These are phyloP conservation scores for Phytophthora lateralis DNA, from an alignment of 352 stramenopile species.

Conservation along the genomic window DNA sequence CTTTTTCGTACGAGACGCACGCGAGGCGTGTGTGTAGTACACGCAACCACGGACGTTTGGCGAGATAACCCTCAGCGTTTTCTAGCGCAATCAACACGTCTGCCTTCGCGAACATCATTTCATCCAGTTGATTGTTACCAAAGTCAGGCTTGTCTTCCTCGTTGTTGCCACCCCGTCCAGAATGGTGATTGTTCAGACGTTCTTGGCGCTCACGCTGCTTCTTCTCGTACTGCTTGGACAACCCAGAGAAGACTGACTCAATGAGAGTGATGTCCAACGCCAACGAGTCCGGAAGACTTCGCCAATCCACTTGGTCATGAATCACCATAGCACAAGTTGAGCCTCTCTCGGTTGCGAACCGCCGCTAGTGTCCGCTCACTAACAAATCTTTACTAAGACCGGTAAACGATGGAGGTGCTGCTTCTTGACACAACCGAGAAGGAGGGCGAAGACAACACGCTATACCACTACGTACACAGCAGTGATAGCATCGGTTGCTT, in stretches of 20 bases:
- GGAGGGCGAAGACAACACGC: constrained; percentile 68
- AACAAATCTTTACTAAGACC: background rate
- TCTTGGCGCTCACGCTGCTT: constrained; percentile 15
- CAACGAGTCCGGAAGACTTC: constrained; percentile 44
- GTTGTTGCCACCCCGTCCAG: background rate
- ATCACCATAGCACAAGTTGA: constrained; percentile 33
- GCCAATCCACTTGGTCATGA: constrained; percentile 59
- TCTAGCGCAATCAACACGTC: constrained; percentile 60
- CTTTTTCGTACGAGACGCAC: constrained; percentile 62
- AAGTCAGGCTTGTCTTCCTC: background rate
- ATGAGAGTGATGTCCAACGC: constrained; percentile 60
- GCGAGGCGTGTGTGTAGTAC: constrained; percentile 59
- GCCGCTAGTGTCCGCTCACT: too few relatives aligned
- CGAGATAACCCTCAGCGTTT: constrained; percentile 41
- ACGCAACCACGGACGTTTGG: constrained; percentile 62
- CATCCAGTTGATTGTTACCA: constrained; percentile 44
- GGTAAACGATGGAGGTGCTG: constrained; percentile 48
- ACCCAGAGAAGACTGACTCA: constrained; percentile 51
- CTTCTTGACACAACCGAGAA: constrained; percentile 68
- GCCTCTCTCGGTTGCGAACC: constrained; percentile 12
- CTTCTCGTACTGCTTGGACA: constrained; percentile 38
- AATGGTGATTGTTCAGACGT: constrained; percentile 1
- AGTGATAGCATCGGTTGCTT: constrained; percentile 13
- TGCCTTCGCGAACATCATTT: constrained; percentile 57
- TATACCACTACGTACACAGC: constrained; percentile 46